A percentile compares a stretch with the other conserved stretches of the same genome.
Evolutionary conservation across 345 rosid species (phyloP).

Genomic region (Citrus sp.): DNA sequence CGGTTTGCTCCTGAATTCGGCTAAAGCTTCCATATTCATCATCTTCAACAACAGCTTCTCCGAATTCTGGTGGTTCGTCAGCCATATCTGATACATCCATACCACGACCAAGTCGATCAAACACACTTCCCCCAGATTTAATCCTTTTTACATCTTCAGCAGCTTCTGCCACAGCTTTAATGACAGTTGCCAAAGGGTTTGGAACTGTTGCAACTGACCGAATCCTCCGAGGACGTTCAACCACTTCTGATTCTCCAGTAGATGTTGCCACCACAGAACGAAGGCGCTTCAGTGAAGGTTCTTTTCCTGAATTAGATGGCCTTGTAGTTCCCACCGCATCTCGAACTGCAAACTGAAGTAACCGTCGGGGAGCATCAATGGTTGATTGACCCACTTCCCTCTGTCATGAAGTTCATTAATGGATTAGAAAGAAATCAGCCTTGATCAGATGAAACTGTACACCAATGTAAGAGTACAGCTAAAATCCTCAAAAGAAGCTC

Average conservation of each 20-base stretch:
- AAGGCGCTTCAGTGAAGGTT: conserved; percentile 74
- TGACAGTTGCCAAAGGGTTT: conserved; percentile 68
- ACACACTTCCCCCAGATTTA: conserved; percentile 73
- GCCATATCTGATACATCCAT: conserved; percentile 29
- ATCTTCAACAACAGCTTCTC: conserved; percentile 39
- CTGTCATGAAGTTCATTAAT: conserved; percentile 33
- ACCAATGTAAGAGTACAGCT: not conserved
- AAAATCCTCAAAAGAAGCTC: not conserved
- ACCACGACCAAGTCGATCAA: conserved; percentile 80
- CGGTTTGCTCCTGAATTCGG: conserved; percentile 27
- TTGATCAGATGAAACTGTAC: not conserved
- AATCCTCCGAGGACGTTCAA: conserved; percentile 51
- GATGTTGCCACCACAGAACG: conserved; percentile 79
- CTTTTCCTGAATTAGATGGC: conserved; percentile 41
- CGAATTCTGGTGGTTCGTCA: conserved; percentile 26
- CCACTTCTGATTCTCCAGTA: conserved; percentile 35
- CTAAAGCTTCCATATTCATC: conserved; percentile 40
- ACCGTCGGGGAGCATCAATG: conserved; percentile 72
- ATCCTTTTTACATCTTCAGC: conserved; percentile 66
- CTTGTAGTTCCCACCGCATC: conserved; percentile 83
- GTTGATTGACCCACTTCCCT: conserved; percentile 55
- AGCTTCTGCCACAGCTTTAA: conserved; percentile 93
- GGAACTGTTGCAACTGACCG: conserved; percentile 64
- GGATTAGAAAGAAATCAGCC: conserved; percentile 3
- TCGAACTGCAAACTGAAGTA: conserved; percentile 93